phyloP scores from a whole-genome alignment of 352 stramenopile species.

The Phytopythium delawarense region DNA sequence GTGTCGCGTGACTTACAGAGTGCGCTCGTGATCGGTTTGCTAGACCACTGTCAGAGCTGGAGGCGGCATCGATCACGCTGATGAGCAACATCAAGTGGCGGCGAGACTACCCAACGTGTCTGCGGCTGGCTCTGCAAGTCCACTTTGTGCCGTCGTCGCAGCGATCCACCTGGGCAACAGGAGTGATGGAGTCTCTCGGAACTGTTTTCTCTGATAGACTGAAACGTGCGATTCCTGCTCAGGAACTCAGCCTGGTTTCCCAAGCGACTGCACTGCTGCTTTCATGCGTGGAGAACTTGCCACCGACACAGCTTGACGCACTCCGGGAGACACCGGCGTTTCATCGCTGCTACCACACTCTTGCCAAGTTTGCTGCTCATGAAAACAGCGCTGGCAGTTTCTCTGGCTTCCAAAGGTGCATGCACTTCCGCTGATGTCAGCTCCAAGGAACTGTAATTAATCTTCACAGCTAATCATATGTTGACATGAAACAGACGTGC shows the following conservation, averaged over 20 bases:
- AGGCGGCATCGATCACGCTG: not conserved
- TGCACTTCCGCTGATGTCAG: not conserved
- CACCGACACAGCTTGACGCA: not conserved
- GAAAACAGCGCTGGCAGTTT: not conserved
- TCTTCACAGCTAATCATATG: not conserved
- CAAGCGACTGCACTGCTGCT: not conserved
- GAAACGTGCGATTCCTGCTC: not conserved
- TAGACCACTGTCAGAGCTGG: not conserved
- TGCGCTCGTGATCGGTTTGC: too few relatives aligned
- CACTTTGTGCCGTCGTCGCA: not conserved
- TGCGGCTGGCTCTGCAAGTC: not conserved
- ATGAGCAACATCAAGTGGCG: not conserved
- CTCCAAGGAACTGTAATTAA: not conserved
- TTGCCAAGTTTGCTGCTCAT: not conserved
- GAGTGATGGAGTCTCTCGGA: not conserved
- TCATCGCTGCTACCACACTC: not conserved
- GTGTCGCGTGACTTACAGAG: too few relatives aligned
- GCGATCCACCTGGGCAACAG: not conserved
- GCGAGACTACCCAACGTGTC: not conserved
- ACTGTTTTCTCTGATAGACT: not conserved
- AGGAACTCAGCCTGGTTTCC: not conserved
- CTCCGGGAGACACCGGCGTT: not conserved
- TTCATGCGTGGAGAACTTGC: not conserved
- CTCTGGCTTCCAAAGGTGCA: not conserved
- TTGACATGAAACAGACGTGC: not conserved